Conservation (phyloP, 768 basidiomycete species). For the Termitomyces sp. region DNA sequence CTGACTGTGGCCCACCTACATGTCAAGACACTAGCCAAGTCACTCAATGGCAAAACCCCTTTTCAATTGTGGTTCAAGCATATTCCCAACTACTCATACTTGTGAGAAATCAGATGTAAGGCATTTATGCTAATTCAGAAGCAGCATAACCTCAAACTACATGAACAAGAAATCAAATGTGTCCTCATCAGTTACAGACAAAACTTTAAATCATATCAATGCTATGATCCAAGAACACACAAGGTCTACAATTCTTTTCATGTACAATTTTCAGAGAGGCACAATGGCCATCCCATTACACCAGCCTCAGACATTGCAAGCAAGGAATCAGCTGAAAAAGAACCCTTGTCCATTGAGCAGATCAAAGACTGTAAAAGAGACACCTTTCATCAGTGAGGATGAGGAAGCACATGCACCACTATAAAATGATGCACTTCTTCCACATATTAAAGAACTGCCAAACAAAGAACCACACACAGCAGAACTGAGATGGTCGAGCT, state of each 20-base stretch:
- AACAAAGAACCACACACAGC: too few species aligned
- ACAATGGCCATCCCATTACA: background rate
- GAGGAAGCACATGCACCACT: too few species aligned
- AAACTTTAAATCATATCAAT: background rate
- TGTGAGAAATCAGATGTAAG: background rate
- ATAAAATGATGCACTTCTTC: too few species aligned
- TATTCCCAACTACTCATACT: background rate
- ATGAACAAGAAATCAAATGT: background rate
- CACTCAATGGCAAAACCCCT: background rate
- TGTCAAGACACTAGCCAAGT: background rate
- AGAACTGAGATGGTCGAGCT: too few species aligned
- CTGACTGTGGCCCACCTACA: background rate
- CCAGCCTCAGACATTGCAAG: too few species aligned
- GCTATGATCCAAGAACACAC: background rate
- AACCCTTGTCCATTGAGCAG: too few species aligned
- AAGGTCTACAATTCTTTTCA: background rate
- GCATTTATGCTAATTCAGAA: background rate
- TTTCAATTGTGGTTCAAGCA: background rate
- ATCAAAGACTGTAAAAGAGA: background rate
- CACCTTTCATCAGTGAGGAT: background rate
- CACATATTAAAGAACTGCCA: too few species aligned
- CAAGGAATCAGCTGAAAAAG: background rate
- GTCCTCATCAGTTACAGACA: background rate
- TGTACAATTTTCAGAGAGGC: background rate
- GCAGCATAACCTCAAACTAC: background rate